Evolutionary conservation across 2,329 filamentous ascomycete genomes (phyloP).

Genomic region (Herpomyces periplanetae): DNA sequence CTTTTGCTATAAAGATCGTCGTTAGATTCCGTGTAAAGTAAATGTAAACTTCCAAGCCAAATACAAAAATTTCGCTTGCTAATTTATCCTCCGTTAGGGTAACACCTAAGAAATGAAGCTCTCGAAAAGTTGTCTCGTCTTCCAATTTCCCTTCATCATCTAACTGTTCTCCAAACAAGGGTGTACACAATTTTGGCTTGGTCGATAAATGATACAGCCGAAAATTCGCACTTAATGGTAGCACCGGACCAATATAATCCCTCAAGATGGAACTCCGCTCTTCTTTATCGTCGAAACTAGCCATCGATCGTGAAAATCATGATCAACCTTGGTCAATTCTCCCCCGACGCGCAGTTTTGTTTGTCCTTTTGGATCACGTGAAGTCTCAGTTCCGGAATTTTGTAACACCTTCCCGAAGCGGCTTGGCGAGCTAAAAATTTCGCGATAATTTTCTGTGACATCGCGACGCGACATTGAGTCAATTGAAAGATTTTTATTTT

Average conservation of each 20-base stretch:
- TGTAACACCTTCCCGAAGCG: too few species aligned
- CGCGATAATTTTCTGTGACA: too few species aligned
- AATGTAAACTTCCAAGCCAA: conserved; percentile 53
- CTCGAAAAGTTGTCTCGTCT: conserved; percentile 41
- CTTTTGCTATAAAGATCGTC: conserved; percentile 79
- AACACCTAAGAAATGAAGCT: conserved; percentile 35
- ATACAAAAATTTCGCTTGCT: conserved; percentile 19
- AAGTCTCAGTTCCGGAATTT: too few species aligned
- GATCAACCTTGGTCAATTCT: too few species aligned
- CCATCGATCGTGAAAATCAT: too few species aligned
- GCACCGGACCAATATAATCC: conserved; percentile 12
- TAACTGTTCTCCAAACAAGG: conserved; percentile 42
- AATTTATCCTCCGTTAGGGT: conserved; percentile 10
- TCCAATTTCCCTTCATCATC: too few species aligned
- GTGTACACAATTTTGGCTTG: conserved; percentile 26
- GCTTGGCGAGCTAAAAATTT: too few species aligned
- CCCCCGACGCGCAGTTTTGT: too few species aligned
- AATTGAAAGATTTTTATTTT: too few species aligned
- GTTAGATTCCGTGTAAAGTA: conserved; percentile 45
- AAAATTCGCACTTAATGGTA: conserved; percentile 17
- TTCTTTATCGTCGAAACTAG: too few species aligned
- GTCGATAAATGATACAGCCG: conserved; percentile 58
- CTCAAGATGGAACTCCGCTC: conserved; percentile 5
- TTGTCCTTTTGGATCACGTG: too few species aligned
- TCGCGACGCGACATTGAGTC: too few species aligned